Conservation (phyloP, 2,329 filamentous ascomycete genomes). For the Periconia digitata region DNA sequence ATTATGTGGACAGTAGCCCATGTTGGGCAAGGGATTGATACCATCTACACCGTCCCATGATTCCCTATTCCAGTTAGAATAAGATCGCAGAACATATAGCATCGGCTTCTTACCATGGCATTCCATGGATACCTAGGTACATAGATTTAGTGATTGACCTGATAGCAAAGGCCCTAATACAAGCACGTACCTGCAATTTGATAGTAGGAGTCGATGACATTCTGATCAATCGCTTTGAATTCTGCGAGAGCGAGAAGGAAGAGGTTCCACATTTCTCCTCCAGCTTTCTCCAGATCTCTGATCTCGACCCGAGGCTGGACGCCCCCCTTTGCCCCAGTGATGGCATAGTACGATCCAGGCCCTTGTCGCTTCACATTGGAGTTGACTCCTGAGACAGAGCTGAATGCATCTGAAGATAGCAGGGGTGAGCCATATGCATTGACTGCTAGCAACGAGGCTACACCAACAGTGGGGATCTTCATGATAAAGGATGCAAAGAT, state of each 20-base stretch:
- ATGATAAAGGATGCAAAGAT: constrained; percentile 1
- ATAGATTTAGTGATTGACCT: background rate
- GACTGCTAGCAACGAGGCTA: constrained; percentile 10
- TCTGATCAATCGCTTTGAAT: constrained; percentile 68
- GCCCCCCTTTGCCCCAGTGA: constrained; percentile 22
- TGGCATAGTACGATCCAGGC: constrained; percentile 19
- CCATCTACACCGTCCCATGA: constrained; percentile 56
- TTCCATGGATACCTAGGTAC: constrained; percentile 18
- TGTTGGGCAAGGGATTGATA: constrained; percentile 25
- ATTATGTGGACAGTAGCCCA: constrained; percentile 74
- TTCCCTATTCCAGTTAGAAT: constrained; percentile 31
- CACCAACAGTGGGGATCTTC: constrained; percentile 7
- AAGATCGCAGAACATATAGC: background rate
- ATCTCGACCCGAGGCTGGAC: constrained; percentile 61
- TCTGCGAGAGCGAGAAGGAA: constrained; percentile 71
- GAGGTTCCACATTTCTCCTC: constrained; percentile 67
- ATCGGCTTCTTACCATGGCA: constrained; percentile 15
- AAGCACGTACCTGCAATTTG: constrained; percentile 66
- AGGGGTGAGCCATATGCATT: constrained; percentile 10
- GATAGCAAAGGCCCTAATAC: background rate
- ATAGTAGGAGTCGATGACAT: constrained; percentile 69
- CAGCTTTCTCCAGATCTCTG: constrained; percentile 59
- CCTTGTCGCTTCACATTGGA: constrained; percentile 8
- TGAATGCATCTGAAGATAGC: background rate
- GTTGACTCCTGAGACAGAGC: background rate